Conservation (phyloP, 208 protist species). For the Leishmania turanica region DNA sequence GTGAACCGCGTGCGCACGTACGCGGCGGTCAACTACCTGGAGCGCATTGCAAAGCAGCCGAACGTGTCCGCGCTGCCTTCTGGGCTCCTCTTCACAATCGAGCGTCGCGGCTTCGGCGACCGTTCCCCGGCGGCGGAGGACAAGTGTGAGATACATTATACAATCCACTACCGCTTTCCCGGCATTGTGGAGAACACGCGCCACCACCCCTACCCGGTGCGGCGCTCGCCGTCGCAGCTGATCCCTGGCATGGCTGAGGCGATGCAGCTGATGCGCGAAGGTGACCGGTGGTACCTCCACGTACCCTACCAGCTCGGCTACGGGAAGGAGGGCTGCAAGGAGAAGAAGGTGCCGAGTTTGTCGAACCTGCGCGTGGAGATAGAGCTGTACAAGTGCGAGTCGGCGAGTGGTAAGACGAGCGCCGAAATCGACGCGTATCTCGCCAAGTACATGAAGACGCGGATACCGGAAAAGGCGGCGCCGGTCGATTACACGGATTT, state of each 20-base stretch:
- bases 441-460: constrained; percentile 42
- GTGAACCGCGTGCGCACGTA: constrained; percentile 54
- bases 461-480: constrained; percentile 37
- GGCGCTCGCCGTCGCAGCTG: constrained; percentile 56
- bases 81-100: constrained; percentile 66
- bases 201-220: constrained; percentile 47
- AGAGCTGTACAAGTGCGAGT: constrained; percentile 56
- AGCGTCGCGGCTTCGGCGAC: constrained; percentile 51
- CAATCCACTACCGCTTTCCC: constrained; percentile 48
- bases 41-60: constrained; percentile 30
- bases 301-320: constrained; percentile 78
- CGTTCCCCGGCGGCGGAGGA: constrained; percentile 50
- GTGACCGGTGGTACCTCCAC: constrained; percentile 78
- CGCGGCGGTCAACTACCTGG: constrained; percentile 49
- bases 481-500: constrained; percentile 40
- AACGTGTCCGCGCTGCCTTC: constrained; percentile 74
- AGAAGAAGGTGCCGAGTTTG: constrained; percentile 40
- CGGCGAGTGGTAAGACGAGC: constrained; percentile 44
- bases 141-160: constrained; percentile 79
- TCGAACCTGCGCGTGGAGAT: constrained; percentile 68
- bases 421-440: constrained; percentile 66
- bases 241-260: constrained; percentile 71
- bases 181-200: constrained; percentile 63
- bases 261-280: constrained; percentile 88
- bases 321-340: constrained; percentile 46